Evolutionary conservation across 208 protist genomes (phyloP).

Genomic region (Strigomonas galati): DNA sequence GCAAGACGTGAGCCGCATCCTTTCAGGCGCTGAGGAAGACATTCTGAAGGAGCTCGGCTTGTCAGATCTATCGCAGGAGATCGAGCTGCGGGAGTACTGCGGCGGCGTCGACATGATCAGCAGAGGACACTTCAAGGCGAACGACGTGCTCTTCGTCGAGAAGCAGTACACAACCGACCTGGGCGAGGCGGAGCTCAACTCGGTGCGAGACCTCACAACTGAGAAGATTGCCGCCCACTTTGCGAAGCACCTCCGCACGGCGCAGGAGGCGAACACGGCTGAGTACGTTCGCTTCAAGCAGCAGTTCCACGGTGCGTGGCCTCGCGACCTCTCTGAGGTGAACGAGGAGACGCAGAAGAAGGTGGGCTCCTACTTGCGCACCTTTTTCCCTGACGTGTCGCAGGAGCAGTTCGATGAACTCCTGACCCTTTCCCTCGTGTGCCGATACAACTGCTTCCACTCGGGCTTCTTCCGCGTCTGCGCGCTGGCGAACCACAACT

Average conservation of each 20-base stretch:
- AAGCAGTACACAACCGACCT: conserved; percentile 63
- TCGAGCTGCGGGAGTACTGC: conserved; percentile 71
- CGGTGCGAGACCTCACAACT: conserved; percentile 42
- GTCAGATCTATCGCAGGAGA: conserved; percentile 41
- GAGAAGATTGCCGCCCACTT: conserved; percentile 59
- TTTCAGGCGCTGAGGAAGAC: conserved; percentile 26
- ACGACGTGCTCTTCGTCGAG: conserved; percentile 73
- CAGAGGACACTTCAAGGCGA: conserved; percentile 46
- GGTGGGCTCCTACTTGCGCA: conserved; percentile 31
- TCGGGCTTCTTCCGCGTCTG: conserved; percentile 84
- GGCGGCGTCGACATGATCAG: conserved; percentile 76
- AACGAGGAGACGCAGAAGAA: conserved; percentile 37
- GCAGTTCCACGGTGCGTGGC: conserved; percentile 77
- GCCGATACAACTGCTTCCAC: conserved; percentile 87
- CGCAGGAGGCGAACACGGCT: conserved; percentile 35
- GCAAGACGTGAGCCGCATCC: conserved; percentile 22
- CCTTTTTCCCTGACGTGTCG: conserved; percentile 35
- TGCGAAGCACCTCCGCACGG: conserved; percentile 48
- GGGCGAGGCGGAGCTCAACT: conserved; percentile 33
- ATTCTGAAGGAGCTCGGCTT: conserved; percentile 55
- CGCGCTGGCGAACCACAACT: conserved; percentile 86
- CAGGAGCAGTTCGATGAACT: conserved; percentile 55
- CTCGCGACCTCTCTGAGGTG: conserved; percentile 54
- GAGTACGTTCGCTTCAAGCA: conserved; percentile 50
- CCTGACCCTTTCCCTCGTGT: conserved; percentile 66